phyloP scores from a whole-genome alignment of 2,329 filamentous ascomycete genomes.

The Pseudopithomyces chartarum region DNA sequence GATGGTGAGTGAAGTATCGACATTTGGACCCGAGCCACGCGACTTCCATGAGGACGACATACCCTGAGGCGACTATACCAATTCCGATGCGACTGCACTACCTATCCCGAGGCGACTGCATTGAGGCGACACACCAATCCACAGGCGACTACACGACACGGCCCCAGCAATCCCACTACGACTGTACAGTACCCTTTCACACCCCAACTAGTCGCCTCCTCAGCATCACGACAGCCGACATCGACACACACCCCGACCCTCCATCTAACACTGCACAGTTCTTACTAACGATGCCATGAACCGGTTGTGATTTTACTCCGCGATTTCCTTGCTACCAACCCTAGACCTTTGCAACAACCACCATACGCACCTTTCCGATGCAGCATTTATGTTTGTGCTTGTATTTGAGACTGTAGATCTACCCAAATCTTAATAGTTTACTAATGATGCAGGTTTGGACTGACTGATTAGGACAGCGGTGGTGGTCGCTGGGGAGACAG shows the following conservation, averaged over 20 bases:
- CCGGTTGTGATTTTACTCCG: background rate
- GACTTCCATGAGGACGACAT: background rate
- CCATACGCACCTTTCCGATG: slow-evolving; percentile 5
- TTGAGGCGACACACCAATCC: too few relatives aligned
- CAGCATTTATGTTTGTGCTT: slow-evolving; percentile 2
- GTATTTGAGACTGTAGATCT: background rate
- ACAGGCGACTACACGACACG: background rate
- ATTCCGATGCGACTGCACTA: too few relatives aligned
- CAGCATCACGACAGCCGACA: too few relatives aligned
- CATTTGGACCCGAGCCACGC: background rate
- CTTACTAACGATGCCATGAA: background rate
- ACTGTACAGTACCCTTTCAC: background rate
- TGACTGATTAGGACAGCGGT: too few relatives aligned
- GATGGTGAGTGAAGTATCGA: slow-evolving; percentile 1
- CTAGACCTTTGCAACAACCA: background rate
- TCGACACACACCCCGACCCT: too few relatives aligned
- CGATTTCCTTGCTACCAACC: background rate
- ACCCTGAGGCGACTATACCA: background rate
- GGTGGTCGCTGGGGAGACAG: too few relatives aligned
- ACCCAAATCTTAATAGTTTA: background rate
- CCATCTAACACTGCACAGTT: background rate
- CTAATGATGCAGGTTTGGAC: background rate
- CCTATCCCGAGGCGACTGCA: too few relatives aligned
- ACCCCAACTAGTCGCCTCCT: background rate
- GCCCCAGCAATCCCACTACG: background rate